Percentiles rank a stretch among this genome's conserved stretches.
Evolutionary conservation across 2,329 filamentous ascomycete species (phyloP).

Genomic region (Knufia fluminis): DNA sequence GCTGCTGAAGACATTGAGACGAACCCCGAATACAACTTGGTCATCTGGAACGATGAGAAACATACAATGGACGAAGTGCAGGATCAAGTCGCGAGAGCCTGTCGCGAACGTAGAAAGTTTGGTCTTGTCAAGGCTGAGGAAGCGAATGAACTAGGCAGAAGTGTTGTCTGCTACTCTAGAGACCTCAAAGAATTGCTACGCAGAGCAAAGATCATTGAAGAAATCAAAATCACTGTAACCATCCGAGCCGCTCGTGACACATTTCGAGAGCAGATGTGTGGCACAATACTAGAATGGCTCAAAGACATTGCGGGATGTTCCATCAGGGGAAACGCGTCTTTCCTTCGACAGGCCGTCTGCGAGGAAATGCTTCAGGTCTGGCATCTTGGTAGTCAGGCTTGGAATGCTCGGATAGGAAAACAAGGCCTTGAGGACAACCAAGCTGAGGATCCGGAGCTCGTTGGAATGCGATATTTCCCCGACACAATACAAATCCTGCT

Average conservation of each 20-base stretch:
- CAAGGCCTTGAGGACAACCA: conserved; percentile 77
- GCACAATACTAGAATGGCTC: conserved; percentile 94
- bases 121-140: conserved; percentile 72
- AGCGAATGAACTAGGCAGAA: conserved; percentile 79
- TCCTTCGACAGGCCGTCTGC: conserved; percentile 74
- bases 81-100: conserved; percentile 83
- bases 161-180: conserved; percentile 66
- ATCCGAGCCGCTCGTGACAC: conserved; percentile 89
- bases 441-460: conserved; percentile 45
- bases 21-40: conserved; percentile 67
- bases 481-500: conserved; percentile 32
- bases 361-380: conserved; percentile 85
- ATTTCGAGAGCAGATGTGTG: conserved; percentile 96
- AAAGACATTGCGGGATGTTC: conserved; percentile 84
- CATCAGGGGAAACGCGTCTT: conserved; percentile 67
- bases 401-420: conserved; percentile 66
- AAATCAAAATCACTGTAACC: conserved; percentile 92
- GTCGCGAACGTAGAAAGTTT: conserved; percentile 59
- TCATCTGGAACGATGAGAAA: conserved; percentile 98
- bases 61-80: conserved; percentile 88
- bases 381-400: conserved; percentile 74
- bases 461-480: conserved; percentile 26
- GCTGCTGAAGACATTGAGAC: conserved; percentile 51
- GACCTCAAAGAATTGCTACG: conserved; percentile 64
- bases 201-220: conserved; percentile 79